Conservation (phyloP, 108 stramenopile species). For the Cyclotella kingstonii region DNA sequence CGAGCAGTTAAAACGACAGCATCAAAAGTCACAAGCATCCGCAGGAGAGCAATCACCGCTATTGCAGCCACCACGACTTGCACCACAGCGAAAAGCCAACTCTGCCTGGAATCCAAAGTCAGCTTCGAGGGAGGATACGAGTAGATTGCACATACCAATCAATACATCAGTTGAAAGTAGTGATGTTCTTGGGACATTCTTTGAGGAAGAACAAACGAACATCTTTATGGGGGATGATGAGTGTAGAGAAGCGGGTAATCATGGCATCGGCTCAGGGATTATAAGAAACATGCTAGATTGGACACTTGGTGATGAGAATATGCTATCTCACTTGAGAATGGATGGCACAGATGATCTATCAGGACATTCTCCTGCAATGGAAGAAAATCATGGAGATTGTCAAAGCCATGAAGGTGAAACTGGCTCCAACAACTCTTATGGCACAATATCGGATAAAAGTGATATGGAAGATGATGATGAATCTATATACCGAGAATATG, state of each 20-base stretch:
- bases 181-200: too few species aligned
- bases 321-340: too few species aligned
- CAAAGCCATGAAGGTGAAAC: background rate
- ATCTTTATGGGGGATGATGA: too few species aligned
- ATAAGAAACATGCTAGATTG: too few species aligned
- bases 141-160: background rate
- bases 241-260: too few species aligned
- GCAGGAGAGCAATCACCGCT: background rate
- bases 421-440: background rate
- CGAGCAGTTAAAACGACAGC: conserved; percentile 9
- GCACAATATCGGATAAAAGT: too few species aligned
- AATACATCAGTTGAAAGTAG: background rate
- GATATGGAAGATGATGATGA: conserved; percentile 3
- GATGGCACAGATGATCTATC: too few species aligned
- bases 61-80: conserved; percentile 21
- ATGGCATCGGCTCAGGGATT: too few species aligned
- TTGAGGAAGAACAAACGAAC: too few species aligned
- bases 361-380: too few species aligned
- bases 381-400: background rate
- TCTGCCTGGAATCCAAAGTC: background rate
- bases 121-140: background rate
- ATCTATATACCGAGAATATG: conserved; percentile 6
- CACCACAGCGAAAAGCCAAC: conserved; percentile 26
- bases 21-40: conserved; percentile 3
- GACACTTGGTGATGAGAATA: too few species aligned